Evolutionary conservation across 1,284 basidiomycete genomes (phyloP), one percentile per base, ranked within the genome.

Genomic region (Cutaneotrichosporon dermatis): DNA sequence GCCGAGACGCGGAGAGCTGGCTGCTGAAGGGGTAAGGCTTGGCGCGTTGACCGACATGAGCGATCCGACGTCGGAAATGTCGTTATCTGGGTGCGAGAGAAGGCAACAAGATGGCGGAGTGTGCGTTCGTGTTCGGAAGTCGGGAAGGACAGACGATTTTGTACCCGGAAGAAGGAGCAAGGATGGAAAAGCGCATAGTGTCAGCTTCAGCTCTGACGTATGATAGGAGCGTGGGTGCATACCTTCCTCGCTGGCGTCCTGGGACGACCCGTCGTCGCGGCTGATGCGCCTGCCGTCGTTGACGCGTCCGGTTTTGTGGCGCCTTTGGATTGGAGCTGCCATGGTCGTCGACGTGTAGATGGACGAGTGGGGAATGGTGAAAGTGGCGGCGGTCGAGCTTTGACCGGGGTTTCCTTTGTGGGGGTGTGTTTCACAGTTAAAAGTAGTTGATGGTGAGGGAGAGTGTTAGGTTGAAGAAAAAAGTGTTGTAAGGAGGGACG

Each of bases 191-290:
- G 25, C 25, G 25, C 25, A 13, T 35, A 33, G 39, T 41, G 46
- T 42, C 37, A 50, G 40, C 13, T 25, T 25, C 25, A 25, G 25
- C 33, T 25, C 25, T 25, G 25, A 25, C 25, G 25, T 25, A 25
- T 25, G 25, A 25, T 25, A 25, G 25, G 25, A 25, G 25, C 25
- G 25, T 25, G n/a, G 16, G 16, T 13, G 44, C 72, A 65, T 58
- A 76, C 74, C 76, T 60, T 78, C 76, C 54, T 76, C 76, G 57
- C 75, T 76, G 8, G 76, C 76, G 64, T 78, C 75, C 63, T 71
- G 66, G 34, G 75, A 76, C 51, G 72, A 73, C 36, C 55, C 60
- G 40, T 58, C 52, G 36, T 64, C 62, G 11, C 57, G 46, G 8
- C 48, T 42, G 6, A 40, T 35, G 37, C 55, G 48, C 44, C 62